Evolutionary conservation across 148 eudicot species (phyloP), one percentile per base, ranked within the genome.

Genomic region (Arbutus unedo): DNA sequence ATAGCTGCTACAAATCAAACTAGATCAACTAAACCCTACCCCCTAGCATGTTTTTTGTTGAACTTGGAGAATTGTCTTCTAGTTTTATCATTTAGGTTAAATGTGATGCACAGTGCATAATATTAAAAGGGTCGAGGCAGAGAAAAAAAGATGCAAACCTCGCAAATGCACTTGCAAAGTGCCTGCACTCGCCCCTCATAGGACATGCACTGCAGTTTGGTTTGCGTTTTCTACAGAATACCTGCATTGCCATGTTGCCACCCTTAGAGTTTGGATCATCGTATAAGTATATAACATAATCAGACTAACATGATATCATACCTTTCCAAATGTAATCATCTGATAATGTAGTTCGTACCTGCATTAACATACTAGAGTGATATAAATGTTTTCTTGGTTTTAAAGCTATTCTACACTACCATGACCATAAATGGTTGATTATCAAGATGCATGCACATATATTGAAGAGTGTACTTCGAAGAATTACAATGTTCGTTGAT

Each of bases 141-240:
- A 74, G 77, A 38, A 43, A 23, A 62, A 62, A 75, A 74, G 76
- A 59, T 44, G 59, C 90, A 76, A 78, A 97, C 99, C 99, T 94
- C 78, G 99, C 93, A 86, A 91, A 97, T 81, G 96, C 97, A 88
- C 99, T 97, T 48, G 98, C 97, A 83, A 93, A 97, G 85, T 97
- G 99, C 85, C 93, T 89, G 95, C 99, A 97, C 77, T 94, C 98
- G 83, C 91, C 99, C 86, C 95, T 90, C 88, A 97, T 81, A 49
- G 99, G 99, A 78, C 99, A 97, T 44, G 98, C 96, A 88, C 93
- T 91, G 92, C 99, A 97, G 83, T 97, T 97, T 81, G 99, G 99
- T 82, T 89, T 95, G 85, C 91, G 92, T 86, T 97, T 97, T 78
- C 95, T 94, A 79, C 99, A 97, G 83, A 97, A 97, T 44, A 94